Percentiles rank a stretch among this genome's conserved stretches.
Conservation (phyloP, 805 yeast genomes). For the Sugiyamaella floridensis region DNA sequence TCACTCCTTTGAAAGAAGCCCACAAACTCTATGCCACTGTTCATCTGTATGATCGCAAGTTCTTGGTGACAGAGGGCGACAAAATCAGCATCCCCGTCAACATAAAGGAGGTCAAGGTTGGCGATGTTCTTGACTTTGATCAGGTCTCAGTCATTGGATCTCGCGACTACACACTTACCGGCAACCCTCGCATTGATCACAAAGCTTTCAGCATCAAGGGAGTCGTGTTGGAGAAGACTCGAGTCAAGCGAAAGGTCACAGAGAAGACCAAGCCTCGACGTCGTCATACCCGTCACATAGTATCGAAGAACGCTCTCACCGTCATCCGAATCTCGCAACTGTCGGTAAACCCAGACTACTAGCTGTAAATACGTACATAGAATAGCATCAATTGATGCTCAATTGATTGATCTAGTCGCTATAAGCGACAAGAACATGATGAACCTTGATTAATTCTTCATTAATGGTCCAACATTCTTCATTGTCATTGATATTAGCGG, state of each 20-base stretch:
- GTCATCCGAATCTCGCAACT: constrained; percentile 71
- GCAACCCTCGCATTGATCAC: constrained; percentile 45
- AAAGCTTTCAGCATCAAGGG: constrained; percentile 58
- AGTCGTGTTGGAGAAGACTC: constrained; percentile 64
- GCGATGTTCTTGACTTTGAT: constrained; percentile 68
- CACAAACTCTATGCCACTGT: constrained; percentile 73
- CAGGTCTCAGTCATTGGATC: constrained; percentile 81
- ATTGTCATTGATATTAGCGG: too few relatives aligned
- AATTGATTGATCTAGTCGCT: too few relatives aligned
- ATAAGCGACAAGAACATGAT: too few relatives aligned
- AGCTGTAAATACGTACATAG: constrained; percentile 1
- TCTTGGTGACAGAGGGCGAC: constrained; percentile 89
- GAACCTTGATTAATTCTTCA: too few relatives aligned
- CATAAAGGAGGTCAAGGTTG: constrained; percentile 69
- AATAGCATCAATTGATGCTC: background rate
- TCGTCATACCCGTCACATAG: constrained; percentile 62
- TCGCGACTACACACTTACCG: constrained; percentile 65
- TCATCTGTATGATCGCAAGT: constrained; percentile 75
- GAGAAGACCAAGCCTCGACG: constrained; percentile 75
- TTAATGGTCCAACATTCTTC: too few relatives aligned
- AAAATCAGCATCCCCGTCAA: constrained; percentile 70
- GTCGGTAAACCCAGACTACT: constrained; percentile 36
- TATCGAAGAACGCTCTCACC: constrained; percentile 66
- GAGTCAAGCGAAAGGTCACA: constrained; percentile 55
- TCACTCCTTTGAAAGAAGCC: constrained; percentile 59